These are phyloP conservation scores for Sodiomyces alkalinus DNA, from an alignment of 2,329 filamentous ascomycete genomes.

Conservation along the genomic window DNA sequence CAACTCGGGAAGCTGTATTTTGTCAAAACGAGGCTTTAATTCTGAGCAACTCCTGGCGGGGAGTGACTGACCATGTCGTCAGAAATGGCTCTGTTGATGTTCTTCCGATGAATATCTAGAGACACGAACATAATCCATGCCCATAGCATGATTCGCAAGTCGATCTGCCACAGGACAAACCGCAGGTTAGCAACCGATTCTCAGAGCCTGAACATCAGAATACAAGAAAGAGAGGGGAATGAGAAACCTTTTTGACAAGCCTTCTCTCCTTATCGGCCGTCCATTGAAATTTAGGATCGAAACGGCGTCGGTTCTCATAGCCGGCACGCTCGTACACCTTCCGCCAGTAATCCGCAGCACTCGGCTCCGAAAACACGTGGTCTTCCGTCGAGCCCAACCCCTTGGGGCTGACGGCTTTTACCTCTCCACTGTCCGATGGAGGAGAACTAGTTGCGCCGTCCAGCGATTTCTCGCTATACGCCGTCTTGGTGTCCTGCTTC, in stretches of 20 bases:
- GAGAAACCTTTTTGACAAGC: conserved; percentile 25
- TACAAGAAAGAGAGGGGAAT: too few species aligned
- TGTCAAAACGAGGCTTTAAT: background rate
- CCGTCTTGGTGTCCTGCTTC: background rate
- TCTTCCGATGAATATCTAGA: conserved; percentile 28
- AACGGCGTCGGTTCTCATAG: conserved; percentile 48
- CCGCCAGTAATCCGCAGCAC: conserved; percentile 36
- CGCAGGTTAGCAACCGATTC: too few species aligned
- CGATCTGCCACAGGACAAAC: too few species aligned
- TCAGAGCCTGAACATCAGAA: too few species aligned
- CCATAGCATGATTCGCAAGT: conserved; percentile 21
- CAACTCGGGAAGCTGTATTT: conserved; percentile 17
- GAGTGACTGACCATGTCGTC: conserved; percentile 18
- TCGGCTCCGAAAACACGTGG: conserved; percentile 33
- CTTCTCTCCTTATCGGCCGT: conserved; percentile 30
- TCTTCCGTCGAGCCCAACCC: conserved; percentile 16
- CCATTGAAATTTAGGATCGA: conserved; percentile 32
- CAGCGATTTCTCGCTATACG: too few species aligned
- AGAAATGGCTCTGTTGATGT: conserved; percentile 27
- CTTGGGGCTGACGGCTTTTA: too few species aligned
- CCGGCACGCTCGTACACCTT: conserved; percentile 35
- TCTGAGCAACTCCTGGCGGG: conserved; percentile 8
- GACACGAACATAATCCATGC: conserved; percentile 32
- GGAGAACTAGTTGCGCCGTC: too few species aligned
- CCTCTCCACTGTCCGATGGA: too few species aligned